A percentile compares a stretch with the other conserved stretches of the same genome.
Evolutionary conservation across 441 rosid genomes (phyloP).

Genomic region (Hura crepitans): DNA sequence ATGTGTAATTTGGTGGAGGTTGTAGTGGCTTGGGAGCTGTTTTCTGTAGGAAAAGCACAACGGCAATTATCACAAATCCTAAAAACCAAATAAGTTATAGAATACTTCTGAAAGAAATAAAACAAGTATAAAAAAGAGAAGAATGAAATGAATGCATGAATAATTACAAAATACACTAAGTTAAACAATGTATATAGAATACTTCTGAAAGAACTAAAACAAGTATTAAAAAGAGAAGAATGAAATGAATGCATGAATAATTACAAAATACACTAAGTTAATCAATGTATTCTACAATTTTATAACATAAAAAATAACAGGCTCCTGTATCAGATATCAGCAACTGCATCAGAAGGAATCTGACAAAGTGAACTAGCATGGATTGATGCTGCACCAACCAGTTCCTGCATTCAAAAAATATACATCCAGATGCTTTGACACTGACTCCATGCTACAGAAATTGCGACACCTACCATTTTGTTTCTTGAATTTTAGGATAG

Average conservation of each 20-base stretch:
- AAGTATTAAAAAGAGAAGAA: neutral
- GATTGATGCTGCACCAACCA: neutral
- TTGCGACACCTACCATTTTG: neutral
- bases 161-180: neutral
- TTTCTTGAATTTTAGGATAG: slow-evolving; percentile 5
- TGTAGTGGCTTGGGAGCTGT: slow-evolving; percentile 74
- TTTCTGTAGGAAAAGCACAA: slow-evolving; percentile 43
- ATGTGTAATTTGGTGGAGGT: slow-evolving; percentile 54
- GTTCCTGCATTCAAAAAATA: neutral
- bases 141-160: neutral
- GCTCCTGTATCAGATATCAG: no score
- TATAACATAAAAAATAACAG: neutral
- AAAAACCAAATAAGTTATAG: neutral
- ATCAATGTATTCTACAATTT: neutral
- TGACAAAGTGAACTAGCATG: neutral
- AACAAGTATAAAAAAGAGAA: neutral
- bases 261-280: neutral
- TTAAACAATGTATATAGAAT: neutral
- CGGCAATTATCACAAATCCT: neutral
- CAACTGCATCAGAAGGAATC: neutral
- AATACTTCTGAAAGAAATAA: neutral
- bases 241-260: neutral
- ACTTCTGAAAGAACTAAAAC: neutral
- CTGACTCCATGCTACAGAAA: neutral
- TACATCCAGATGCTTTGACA: neutral